Percentiles rank a stretch among this genome's conserved stretches.
Evolutionary conservation across 73 alveolate species (phyloP).

Genomic region (Symbiodinium pilosum): DNA sequence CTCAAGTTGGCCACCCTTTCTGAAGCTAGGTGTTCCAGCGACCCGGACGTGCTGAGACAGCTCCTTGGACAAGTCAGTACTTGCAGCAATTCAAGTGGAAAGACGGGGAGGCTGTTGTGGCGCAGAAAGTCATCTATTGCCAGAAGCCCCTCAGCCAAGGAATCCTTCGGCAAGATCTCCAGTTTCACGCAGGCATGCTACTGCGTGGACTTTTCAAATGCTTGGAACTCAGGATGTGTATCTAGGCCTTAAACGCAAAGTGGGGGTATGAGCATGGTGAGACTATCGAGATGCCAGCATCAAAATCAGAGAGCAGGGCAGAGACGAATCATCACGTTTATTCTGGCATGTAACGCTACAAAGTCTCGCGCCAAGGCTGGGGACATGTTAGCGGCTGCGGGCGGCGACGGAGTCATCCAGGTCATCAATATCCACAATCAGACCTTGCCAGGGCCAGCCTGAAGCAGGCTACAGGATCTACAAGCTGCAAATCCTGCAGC

Average conservation of each 20-base stretch:
- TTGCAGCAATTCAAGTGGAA: too few species aligned
- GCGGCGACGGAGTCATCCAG: not conserved
- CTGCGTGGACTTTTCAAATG: not conserved
- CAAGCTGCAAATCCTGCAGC: slow-evolving; percentile 2
- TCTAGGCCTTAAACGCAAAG: too few species aligned
- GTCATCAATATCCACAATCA: not conserved
- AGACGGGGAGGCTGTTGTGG: too few species aligned
- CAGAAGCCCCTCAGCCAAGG: not conserved
- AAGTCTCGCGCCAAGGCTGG: slow-evolving; percentile 2
- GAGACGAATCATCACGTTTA: too few species aligned
- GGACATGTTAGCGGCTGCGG: not conserved
- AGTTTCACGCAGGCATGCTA: not conserved
- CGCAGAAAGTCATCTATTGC: too few species aligned
- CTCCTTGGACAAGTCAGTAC: not conserved
- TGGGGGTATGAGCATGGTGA: too few species aligned
- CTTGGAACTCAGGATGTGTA: not conserved
- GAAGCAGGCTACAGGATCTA: not conserved
- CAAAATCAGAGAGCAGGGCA: too few species aligned
- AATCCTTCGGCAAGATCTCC: slow-evolving; percentile 6
- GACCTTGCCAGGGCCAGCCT: not conserved
- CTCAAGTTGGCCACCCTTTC: too few species aligned
- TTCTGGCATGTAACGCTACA: too few species aligned
- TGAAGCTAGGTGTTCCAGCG: not conserved
- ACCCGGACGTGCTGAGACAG: not conserved
- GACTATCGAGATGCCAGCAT: too few species aligned